Evolutionary conservation across 768 basidiomycete genomes (phyloP).

Genomic region (Agrocybe pediades): DNA sequence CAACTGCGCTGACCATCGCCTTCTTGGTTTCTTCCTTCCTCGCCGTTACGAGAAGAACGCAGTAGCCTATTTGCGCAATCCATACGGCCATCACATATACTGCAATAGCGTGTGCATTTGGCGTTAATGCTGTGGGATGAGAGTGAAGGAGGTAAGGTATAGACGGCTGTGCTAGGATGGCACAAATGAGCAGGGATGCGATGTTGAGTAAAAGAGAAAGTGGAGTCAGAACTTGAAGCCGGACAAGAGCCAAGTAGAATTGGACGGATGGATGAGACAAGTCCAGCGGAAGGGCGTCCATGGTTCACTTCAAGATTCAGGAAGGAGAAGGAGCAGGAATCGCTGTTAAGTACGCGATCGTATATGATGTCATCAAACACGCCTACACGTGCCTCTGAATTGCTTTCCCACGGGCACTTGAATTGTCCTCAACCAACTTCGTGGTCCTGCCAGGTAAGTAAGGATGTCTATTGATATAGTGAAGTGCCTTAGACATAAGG

Average conservation of each 20-base stretch:
- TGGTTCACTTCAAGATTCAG: constrained; percentile 21
- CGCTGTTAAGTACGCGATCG: background rate
- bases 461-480: too few relatives aligned
- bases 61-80: constrained; percentile 78
- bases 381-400: too few relatives aligned
- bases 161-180: constrained; percentile 65
- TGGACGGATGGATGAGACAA: constrained; percentile 59
- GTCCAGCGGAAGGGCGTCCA: constrained; percentile 63
- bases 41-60: constrained; percentile 71
- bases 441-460: too few relatives aligned
- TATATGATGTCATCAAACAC: background rate
- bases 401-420: too few relatives aligned
- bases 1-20: constrained; percentile 19
- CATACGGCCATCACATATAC: constrained; percentile 64
- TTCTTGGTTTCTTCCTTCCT: constrained; percentile 76
- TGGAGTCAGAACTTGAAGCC: constrained; percentile 88
- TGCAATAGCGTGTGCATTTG: constrained; percentile 56
- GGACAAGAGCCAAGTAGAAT: constrained; percentile 66
- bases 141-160: constrained; percentile 51
- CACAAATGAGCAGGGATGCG: constrained; percentile 68
- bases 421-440: too few relatives aligned
- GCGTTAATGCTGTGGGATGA: constrained; percentile 74
- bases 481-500: too few relatives aligned
- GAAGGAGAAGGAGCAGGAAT: background rate
- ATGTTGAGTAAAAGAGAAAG: constrained; percentile 83